A percentile compares a stretch with the other conserved stretches of the same genome.
phyloP scores from a whole-genome alignment of 2,329 filamentous ascomycete genomes.

The Drechslerella coelobrocha region DNA sequence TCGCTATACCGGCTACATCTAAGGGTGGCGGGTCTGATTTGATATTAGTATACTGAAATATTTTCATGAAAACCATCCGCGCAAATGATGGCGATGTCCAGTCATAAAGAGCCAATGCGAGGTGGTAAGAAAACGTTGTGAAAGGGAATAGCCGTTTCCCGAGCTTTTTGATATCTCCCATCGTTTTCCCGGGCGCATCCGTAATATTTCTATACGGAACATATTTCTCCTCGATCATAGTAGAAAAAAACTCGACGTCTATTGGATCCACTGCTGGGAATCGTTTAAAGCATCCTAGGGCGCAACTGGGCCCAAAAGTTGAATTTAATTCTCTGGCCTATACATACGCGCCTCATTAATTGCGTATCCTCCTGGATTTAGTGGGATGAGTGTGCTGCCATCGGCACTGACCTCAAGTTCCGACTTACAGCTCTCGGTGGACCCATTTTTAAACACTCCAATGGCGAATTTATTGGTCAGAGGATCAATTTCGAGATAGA shows the following conservation, averaged over 20 bases:
- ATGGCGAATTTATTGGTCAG: constrained; percentile 3
- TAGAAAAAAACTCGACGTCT: constrained; percentile 10
- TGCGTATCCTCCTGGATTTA: too few relatives aligned
- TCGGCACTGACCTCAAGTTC: not conserved
- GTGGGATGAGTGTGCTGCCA: not conserved
- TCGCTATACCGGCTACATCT: constrained; percentile 8
- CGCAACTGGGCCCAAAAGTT: too few relatives aligned
- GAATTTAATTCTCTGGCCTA: too few relatives aligned
- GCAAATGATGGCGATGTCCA: constrained; percentile 26
- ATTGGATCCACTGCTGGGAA: constrained; percentile 1
- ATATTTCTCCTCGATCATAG: constrained; percentile 10
- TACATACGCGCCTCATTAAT: too few relatives aligned
- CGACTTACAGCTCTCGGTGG: not conserved
- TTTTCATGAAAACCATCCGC: constrained; percentile 21
- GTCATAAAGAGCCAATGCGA: constrained; percentile 20
- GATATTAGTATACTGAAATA: constrained; percentile 25
- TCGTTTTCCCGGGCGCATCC: constrained; percentile 9
- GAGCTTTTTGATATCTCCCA: constrained; percentile 2
- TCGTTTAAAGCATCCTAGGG: not conserved
- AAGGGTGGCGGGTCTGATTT: not conserved
- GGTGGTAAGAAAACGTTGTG: constrained; percentile 15
- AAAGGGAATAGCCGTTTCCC: constrained; percentile 17
- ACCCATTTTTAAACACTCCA: not conserved
- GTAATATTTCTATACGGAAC: constrained; percentile 19
- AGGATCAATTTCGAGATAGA: constrained; percentile 22